Evolutionary conservation across 495 filamentous ascomycete genomes (phyloP).

Genomic region (Penicillium malachiteum): DNA sequence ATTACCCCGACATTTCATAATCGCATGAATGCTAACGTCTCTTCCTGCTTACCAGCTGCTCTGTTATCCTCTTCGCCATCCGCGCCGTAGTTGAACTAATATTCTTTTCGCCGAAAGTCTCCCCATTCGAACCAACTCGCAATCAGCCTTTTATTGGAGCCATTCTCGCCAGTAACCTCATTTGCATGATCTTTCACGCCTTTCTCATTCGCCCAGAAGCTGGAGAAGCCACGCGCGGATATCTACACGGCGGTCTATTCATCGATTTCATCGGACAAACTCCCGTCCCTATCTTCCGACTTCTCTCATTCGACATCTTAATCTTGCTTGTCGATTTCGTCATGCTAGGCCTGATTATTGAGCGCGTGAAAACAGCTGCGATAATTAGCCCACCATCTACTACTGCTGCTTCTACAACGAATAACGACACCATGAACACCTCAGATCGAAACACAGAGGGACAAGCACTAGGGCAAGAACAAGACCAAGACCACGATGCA

Average conservation of each 20-base stretch:
- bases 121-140: conserved; percentile 59
- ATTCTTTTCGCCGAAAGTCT: conserved; percentile 77
- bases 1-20: not conserved
- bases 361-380: conserved; percentile 56
- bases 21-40: not conserved
- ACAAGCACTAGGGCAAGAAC: conserved; percentile 11
- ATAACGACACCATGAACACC: not conserved
- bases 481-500: conserved; percentile 68
- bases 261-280: conserved; percentile 88
- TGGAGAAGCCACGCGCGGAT: conserved; percentile 73
- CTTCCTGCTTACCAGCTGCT: conserved; percentile 56
- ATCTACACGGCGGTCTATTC: conserved; percentile 80
- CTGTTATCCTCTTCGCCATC: conserved; percentile 67
- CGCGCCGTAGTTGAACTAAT: conserved; percentile 70
- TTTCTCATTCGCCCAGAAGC: conserved; percentile 61
- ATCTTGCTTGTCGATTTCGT: conserved; percentile 68
- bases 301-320: conserved; percentile 63
- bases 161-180: conserved; percentile 66
- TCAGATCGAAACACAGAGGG: not conserved
- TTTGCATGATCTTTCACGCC: conserved; percentile 73
- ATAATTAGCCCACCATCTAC: conserved; percentile 9
- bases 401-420: conserved; percentile 4
- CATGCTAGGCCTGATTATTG: conserved; percentile 70
- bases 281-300: conserved; percentile 63
- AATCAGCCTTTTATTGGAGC: conserved; percentile 67